Evolutionary conservation across 306 rosid genomes (phyloP).

Genomic region (Quercus agrifolia): DNA sequence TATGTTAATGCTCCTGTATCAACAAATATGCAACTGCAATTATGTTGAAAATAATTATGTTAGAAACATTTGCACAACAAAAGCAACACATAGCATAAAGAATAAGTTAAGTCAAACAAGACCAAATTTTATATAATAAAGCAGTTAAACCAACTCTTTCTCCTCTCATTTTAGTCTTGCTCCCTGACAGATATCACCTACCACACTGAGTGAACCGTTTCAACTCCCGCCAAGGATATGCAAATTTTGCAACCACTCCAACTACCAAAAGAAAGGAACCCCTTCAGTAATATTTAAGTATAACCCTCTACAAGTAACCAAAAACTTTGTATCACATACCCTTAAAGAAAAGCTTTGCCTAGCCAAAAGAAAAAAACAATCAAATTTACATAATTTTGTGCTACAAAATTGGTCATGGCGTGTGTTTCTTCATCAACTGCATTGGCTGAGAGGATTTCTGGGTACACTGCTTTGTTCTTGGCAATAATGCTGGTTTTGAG

Average conservation of each 20-base stretch:
- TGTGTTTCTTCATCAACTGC: conserved; percentile 13
- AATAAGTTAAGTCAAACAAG: not conserved
- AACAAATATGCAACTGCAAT: not conserved
- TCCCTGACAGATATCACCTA: conserved; percentile 23
- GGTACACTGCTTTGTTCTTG: conserved; percentile 36
- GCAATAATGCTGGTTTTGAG: conserved; percentile 23
- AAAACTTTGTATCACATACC: not conserved
- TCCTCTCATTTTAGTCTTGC: not conserved
- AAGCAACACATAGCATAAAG: not conserved
- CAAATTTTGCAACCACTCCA: conserved; percentile 23
- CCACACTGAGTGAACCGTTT: conserved; percentile 25
- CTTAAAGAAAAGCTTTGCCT: not conserved
- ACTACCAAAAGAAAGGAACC: conserved; percentile 15
- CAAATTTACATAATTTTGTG: not conserved
- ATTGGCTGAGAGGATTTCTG: conserved; percentile 26
- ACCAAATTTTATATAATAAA: not conserved
- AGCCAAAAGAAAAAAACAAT: not conserved
- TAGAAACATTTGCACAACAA: not conserved
- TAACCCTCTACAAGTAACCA: not conserved
- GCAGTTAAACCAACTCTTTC: conserved; percentile 38
- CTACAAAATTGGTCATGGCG: conserved; percentile 3
- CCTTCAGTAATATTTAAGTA: not conserved
- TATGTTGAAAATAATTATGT: not conserved
- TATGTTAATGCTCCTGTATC: too few species aligned
- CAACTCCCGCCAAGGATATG: conserved; percentile 23